These are phyloP conservation scores for Chlamydomonas schloesseri DNA, from an alignment of 139 green algal genomes.

Conservation along the genomic window DNA sequence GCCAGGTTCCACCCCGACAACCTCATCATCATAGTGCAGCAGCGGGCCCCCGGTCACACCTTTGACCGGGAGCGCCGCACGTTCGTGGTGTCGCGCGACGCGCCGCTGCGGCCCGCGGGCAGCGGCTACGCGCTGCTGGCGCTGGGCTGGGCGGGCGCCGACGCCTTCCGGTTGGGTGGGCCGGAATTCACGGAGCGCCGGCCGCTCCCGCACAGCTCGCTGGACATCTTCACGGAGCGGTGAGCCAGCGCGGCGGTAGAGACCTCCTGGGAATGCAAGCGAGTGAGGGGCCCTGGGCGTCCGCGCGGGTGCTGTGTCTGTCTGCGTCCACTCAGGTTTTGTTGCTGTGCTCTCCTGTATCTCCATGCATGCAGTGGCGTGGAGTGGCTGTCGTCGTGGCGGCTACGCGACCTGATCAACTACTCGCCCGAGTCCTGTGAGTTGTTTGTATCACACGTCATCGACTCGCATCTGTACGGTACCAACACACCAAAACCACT, in stretches of 20 bases:
- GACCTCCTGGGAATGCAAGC: background rate
- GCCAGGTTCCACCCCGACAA: constrained; percentile 29
- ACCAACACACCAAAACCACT: no score
- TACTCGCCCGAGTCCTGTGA: constrained; percentile 26
- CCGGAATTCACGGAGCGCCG: background rate
- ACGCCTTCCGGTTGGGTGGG: constrained; percentile 16
- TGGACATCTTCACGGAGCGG: constrained; percentile 3
- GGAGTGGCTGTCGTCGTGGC: constrained; percentile 12
- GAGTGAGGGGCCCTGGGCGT: no score
- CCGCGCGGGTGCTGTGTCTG: no score
- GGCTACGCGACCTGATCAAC: constrained; percentile 31
- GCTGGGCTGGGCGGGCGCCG: constrained; percentile 14
- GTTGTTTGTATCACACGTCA: no score
- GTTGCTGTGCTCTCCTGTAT: no score
- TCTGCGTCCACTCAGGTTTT: no score
- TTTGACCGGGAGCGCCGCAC: constrained; percentile 5
- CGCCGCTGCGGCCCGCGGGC: constrained; percentile 7
- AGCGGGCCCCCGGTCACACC: constrained; percentile 5
- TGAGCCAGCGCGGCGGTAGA: background rate
- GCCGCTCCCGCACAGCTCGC: background rate
- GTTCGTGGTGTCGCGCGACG: constrained; percentile 1
- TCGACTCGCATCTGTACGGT: no score
- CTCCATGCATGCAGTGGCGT: no score
- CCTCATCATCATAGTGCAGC: constrained; percentile 33
- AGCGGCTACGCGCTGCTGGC: constrained; percentile 27